Evolutionary conservation across 768 basidiomycete genomes (phyloP), one percentile per base, ranked within the genome.

Genomic region (Trametes cinnabarina): DNA sequence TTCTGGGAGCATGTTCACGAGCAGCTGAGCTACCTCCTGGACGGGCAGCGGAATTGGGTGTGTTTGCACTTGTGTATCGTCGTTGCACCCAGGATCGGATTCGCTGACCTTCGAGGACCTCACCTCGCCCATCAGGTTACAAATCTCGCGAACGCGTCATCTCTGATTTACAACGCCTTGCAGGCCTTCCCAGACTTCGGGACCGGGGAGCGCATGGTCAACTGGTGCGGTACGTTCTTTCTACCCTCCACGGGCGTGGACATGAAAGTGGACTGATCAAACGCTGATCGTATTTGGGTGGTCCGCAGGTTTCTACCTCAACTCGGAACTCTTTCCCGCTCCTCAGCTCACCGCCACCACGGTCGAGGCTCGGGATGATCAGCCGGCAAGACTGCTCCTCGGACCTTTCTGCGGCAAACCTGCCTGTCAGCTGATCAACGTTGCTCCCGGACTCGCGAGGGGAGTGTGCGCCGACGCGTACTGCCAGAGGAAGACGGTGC

Each of bases 401-500:
- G 93, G 88, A 0, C 93, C 94, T 0, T 97, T 95, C 73, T 87
- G 85, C 63, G 94, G 94, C 51, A 90, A 88, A 64, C 95, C 94
- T 1, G 95, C 95, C 0, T 98, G 95, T 71, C 89, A 92, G 65
- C 85, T 81, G 64, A 94, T 97, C 70, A 75, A 80, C 55, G 76
- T 83, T 40, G 67, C 76, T 4, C 77, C 75, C 0, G 83, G 80
- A 11, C 76, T 77, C 10, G 62, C 75, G 1, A 79, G 81, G n/a
- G 93, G 94, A 26, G 94, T 97, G 11, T 97, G 94, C 70, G 90
- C 92, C 6, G 86, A 86, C 48, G 86, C 88, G 2, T 96, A 83
- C 71, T 53, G 85, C 14, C 77, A 77, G 48, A 72, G 70, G 42
- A 67, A 75, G 62, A 82, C 87, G 0, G 51, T 92, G 5, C 65